These are phyloP conservation scores for Kregervanrija delftensis DNA, from an alignment of 805 yeast genomes.

Conservation along the genomic window DNA sequence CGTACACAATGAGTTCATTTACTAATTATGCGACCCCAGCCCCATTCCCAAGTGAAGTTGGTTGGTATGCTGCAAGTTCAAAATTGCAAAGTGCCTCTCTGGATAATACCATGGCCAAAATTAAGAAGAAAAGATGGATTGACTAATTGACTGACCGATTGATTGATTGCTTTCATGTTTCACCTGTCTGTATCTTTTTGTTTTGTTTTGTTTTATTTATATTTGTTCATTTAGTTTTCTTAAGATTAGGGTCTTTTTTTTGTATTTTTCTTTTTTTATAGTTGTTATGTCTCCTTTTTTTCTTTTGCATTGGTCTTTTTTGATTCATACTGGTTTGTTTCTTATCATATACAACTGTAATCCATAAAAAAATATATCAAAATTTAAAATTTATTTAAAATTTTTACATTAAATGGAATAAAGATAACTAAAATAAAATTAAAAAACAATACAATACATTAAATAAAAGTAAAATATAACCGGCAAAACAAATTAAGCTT, in stretches of 20 bases:
- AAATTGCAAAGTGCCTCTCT: conserved; percentile 34
- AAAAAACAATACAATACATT: too few species aligned
- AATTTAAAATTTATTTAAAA: too few species aligned
- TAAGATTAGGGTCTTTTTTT: background rate
- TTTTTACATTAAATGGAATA: background rate
- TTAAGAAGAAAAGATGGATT: conserved; percentile 26
- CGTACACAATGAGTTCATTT: conserved; percentile 55
- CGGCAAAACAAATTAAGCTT: too few species aligned
- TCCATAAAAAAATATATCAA: background rate
- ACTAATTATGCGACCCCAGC: conserved; percentile 70
- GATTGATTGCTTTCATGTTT: background rate
- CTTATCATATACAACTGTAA: background rate
- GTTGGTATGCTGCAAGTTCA: conserved; percentile 59
- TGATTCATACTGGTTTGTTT: background rate
- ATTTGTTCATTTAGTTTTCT: background rate
- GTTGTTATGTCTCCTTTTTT: background rate
- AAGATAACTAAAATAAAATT: background rate
- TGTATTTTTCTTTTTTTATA: background rate
- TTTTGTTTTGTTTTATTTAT: background rate
- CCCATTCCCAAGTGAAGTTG: conserved; percentile 52
- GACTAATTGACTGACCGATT: conserved; percentile 13
- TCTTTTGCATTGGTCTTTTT: background rate
- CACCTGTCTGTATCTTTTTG: background rate
- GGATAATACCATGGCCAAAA: conserved; percentile 18
- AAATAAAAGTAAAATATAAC: too few species aligned